Percentiles rank a stretch among this genome's conserved stretches.
phyloP scores from a whole-genome alignment of 1,139 yeast species.

The Candida sp. region DNA sequence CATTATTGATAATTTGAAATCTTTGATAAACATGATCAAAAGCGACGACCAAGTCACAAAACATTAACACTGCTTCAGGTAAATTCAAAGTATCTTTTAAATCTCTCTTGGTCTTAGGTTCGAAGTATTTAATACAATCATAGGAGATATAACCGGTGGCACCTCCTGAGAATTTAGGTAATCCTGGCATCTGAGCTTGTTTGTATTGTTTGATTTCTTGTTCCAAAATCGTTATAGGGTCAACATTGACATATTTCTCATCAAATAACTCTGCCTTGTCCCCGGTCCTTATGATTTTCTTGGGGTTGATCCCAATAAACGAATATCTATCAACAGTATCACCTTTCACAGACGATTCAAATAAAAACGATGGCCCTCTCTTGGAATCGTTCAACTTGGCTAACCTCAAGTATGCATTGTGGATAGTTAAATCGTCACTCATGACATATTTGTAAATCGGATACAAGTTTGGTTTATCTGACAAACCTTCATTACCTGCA shows the following conservation, averaged over 20 bases:
- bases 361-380: conserved; percentile 68
- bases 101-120: conserved; percentile 77
- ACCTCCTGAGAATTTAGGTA: conserved; percentile 89
- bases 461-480: conserved; percentile 53
- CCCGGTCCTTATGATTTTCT: conserved; percentile 81
- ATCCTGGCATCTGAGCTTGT: conserved; percentile 75
- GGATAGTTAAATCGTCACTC: conserved; percentile 81
- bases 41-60: conserved; percentile 85
- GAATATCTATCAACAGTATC: conserved; percentile 89
- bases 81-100: conserved; percentile 76
- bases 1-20: conserved; percentile 84
- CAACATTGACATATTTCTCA: conserved; percentile 48
- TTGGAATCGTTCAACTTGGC: conserved; percentile 64
- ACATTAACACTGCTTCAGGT: conserved; percentile 91
- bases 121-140: conserved; percentile 95
- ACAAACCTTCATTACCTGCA: conserved; percentile 25
- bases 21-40: conserved; percentile 93
- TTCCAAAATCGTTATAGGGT: conserved; percentile 77
- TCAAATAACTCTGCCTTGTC: conserved; percentile 26
- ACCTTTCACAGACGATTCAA: conserved; percentile 87
- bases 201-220: conserved; percentile 59
- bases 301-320: conserved; percentile 84
- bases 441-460: conserved; percentile 78
- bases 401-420: conserved; percentile 82
- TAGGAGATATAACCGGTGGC: conserved; percentile 94